Base-by-base conservation (phyloP, 2,329 filamentous ascomycete genomes). In the Xylariaceae sp. region DNA sequence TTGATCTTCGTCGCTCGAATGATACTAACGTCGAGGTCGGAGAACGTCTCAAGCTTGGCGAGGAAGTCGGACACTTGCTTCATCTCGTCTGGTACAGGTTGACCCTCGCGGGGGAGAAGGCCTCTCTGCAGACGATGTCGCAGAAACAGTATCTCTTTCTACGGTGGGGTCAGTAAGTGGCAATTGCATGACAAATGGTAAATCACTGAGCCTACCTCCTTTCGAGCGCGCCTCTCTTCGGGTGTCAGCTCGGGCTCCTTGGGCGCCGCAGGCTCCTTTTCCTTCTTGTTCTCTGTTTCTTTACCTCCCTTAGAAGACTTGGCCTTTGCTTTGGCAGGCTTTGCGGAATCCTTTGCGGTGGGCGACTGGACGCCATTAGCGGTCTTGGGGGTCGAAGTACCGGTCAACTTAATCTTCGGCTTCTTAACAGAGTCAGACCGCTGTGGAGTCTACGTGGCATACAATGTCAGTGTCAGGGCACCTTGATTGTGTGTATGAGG, bases 1-100 rank as follows among this genome's bases (percentile, higher is more conserved):
- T 98, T 94, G 76, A 99, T 97, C 82, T 98, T 99, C 61, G 95
- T 99, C 12, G 79, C 81, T 62, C 91, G 87, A 69, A 98, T 96
- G 67, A 97, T 95, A 64, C 87, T 87, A 26, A 90, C 91, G 72
- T 98, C 94, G 4, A 98, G 84, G 63, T 96, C 90, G 1, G 85
- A 78, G 73, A 81, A 88, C 6, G 81, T 84, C 76, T 99, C 95
- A 5, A 99, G 84, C 74, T 96, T 91, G 26, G 82, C 83, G 55
- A 96, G 81, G 68, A 87, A 91, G 16, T 90, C 88, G 4, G 87
- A 87, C 88, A 95, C 92, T 44, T 79, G 77, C 61, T 85, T 79
- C 89, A 94, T 93, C 66, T 94, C 90, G 6, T 92, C 87, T 67
- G 92, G 90, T 74, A 93, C 90, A n/a, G 94, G 93, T 45, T 88